These are phyloP conservation scores for Vitis vinifera DNA, from an alignment of 164 flowering plant genomes.

Conservation along the genomic window ASM3070453v1 NC_081816.1:903501-904000, in stretches of 20 bases:
- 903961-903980: no score
- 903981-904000: not conserved
- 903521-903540: slow-evolving; percentile 18
- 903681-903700: not conserved
- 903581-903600: slow-evolving; percentile 24
- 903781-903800: not conserved
- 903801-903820: not conserved
- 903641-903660: not conserved
- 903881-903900: not conserved
- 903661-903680: no score
- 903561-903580: slow-evolving; percentile 22
- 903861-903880: not conserved
- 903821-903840: no score
- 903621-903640: not conserved
- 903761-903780: not conserved
- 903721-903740: not conserved
- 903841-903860: not conserved
- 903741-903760: not conserved
- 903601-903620: slow-evolving; percentile 38
- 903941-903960: not conserved
- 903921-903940: not conserved
- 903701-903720: slow-evolving; percentile 1
- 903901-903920: not conserved
- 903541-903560: slow-evolving; percentile 30
- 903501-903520: slow-evolving; percentile 42